These are phyloP conservation scores for Dothistroma septosporum DNA, from an alignment of 2,329 filamentous ascomycete species.

Conservation along the genomic window DNA sequence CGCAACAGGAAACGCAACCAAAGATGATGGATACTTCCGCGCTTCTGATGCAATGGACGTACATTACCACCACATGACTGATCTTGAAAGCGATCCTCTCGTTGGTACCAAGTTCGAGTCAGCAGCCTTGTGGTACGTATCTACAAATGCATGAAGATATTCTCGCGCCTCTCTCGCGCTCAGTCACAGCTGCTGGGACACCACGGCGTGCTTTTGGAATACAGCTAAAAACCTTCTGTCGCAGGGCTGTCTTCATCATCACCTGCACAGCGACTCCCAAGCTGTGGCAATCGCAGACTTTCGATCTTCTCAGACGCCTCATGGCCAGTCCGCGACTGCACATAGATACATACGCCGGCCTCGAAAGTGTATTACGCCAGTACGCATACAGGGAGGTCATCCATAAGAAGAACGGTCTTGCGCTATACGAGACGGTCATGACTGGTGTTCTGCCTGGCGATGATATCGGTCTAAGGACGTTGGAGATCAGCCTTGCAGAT, in stretches of 20 bases:
- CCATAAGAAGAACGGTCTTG: conserved; percentile 1
- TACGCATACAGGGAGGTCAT: not conserved
- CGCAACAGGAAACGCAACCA: not conserved
- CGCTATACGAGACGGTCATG: not conserved
- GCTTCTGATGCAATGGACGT: not conserved
- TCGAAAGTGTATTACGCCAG: not conserved
- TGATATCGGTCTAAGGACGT: not conserved
- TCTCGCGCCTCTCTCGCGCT: too few relatives aligned
- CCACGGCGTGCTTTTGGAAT: too few relatives aligned
- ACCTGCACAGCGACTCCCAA: not conserved
- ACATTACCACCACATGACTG: not conserved
- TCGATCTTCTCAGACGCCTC: not conserved
- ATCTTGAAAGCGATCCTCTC: not conserved
- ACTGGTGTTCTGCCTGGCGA: not conserved
- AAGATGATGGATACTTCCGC: not conserved
- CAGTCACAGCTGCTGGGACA: too few relatives aligned
- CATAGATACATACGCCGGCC: not conserved
- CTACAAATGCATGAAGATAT: too few relatives aligned
- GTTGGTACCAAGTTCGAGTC: not conserved
- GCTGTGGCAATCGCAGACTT: not conserved
- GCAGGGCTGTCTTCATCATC: not conserved
- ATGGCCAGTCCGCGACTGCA: not conserved
- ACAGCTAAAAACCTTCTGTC: too few relatives aligned
- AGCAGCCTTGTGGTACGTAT: not conserved
- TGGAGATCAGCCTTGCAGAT: conserved; percentile 32